Evolutionary conservation across 1,139 yeast genomes (phyloP), one percentile per base, ranked within the genome.

Genomic region (Waltiozyma sp.): DNA sequence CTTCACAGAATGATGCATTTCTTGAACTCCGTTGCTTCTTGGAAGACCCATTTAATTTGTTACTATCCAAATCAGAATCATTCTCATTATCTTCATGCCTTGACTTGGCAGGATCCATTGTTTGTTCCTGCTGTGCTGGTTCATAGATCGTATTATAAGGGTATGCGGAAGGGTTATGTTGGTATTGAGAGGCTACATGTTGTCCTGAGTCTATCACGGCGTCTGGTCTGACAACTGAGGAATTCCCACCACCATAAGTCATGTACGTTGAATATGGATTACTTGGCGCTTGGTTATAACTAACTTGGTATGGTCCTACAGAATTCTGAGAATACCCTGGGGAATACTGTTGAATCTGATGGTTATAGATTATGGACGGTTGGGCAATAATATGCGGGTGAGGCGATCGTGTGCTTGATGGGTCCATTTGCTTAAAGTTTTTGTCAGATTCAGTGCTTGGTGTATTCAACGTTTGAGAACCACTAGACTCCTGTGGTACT

Each of bases 1-100:
- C 62, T 2, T 63, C 65, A 55, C 86, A 80, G 18, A 16, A 33
- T 33, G 19, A 4, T 11, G 19, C 36, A 33, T 7, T 18, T n/a
- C 18, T 18, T 14, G 36, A 33, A 33, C 18, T 15, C 18, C 36
- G 19, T 33, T 18, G 4, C 28, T 13, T 26, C n/a, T 13, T 26
- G 28, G 28, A 21, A 21, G 23, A 21, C 23, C 4, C 23, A 21
- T 21, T 21, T 21, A n/a, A n/a, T n/a, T n/a, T n/a, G n/a, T n/a
- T n/a, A n/a, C n/a, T n/a, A n/a, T n/a, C n/a, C n/a, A n/a, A n/a
- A n/a, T n/a, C n/a, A n/a, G n/a, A n/a, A n/a, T n/a, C n/a, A n/a
- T n/a, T n/a, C n/a, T n/a, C n/a, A n/a, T n/a, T n/a, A n/a, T n/a
- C n/a, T n/a, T n/a, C 8, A 8, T 4, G 23, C 23, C 23, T 21